Evolutionary conservation across 1,284 basidiomycete species (phyloP).

Genomic region (Pyrrhoderma noxium): DNA sequence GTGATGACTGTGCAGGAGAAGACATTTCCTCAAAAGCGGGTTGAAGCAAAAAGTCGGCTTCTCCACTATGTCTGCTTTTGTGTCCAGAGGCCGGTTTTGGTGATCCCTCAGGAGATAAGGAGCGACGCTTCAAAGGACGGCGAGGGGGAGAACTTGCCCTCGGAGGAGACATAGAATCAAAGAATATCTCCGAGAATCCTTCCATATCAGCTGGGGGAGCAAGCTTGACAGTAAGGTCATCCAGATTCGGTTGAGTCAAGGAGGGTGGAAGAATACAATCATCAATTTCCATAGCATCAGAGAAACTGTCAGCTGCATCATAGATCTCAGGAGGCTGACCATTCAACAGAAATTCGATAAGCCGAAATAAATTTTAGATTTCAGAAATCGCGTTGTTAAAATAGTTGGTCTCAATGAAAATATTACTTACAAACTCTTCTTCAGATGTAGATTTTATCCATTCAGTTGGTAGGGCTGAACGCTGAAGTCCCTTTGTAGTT

Average conservation of each 20-base stretch:
- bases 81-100: conserved; percentile 31
- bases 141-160: conserved; percentile 34
- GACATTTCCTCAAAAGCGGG: conserved; percentile 28
- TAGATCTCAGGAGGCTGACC: conserved; percentile 4
- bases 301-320: background rate
- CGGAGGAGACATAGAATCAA: conserved; percentile 45
- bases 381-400: too few relatives aligned
- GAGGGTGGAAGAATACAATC: conserved; percentile 26
- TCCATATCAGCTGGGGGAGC: conserved; percentile 48
- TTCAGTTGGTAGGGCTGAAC: conserved; percentile 51
- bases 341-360: background rate
- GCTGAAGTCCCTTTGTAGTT: conserved; percentile 44
- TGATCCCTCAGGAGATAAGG: conserved; percentile 52
- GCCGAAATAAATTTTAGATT: too few relatives aligned
- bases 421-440: background rate
- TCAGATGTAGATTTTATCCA: conserved; percentile 38
- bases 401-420: conserved; percentile 1
- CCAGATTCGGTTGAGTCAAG: conserved; percentile 26
- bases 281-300: conserved; percentile 25
- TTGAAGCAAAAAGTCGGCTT: conserved; percentile 6
- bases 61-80: conserved; percentile 18
- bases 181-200: conserved; percentile 54
- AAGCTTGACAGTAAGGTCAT: conserved; percentile 20
- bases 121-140: conserved; percentile 58
- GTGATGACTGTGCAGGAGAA: conserved; percentile 54